Base-by-base conservation (phyloP, 164 flowering plant genomes). In the Liquidambar formosana region DNA sequence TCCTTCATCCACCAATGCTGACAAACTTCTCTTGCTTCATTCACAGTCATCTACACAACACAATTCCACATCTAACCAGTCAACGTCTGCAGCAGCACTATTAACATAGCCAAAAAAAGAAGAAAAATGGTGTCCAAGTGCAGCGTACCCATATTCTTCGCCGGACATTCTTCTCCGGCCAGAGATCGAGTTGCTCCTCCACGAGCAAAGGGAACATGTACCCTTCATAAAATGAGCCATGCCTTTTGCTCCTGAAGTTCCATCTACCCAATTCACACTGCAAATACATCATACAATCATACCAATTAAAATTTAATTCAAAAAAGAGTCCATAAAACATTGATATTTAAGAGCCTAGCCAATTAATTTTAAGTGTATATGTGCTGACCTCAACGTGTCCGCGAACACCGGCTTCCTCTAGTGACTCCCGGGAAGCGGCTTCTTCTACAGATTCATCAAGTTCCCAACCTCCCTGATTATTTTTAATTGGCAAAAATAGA, bases 201-300 rank as follows among this genome's bases (percentile, higher is more conserved):
- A 93, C 97, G 53, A 80, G 82, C 71, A 91, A 73, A 38, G 98
- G 90, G 64, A 87, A 91, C 95, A 93, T 86, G 71, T 71, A 71
- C 0, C 95, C 97, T 73, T 88, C 95, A 70, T 88, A 83, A 15
- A 68, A 64, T 11, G 82, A 76, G 51, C 80, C 88, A 13, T 79
- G 70, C 27, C 87, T 88, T 76, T 85, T 89, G 88, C 98, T 91
- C 59, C 73, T 73, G 71, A 89, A 93, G 57, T 54, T 80, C 98
- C 98, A 93, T 71, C 63, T 67, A 5, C 98, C 98, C 66, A 93
- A 74, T 71, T 76, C 56, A 49, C 63, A 14, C 91, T 87, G 86
- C 79, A 71, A 45, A 38, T 15, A 33, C 6, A 33, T 33, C 41
- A 33, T 33, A 33, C 41, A 33, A 33, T 8, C 44, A 5, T 10